These are phyloP conservation scores for Phialemonium atrogriseum DNA, from an alignment of 2,329 filamentous ascomycete species.

Conservation along the genomic window DNA sequence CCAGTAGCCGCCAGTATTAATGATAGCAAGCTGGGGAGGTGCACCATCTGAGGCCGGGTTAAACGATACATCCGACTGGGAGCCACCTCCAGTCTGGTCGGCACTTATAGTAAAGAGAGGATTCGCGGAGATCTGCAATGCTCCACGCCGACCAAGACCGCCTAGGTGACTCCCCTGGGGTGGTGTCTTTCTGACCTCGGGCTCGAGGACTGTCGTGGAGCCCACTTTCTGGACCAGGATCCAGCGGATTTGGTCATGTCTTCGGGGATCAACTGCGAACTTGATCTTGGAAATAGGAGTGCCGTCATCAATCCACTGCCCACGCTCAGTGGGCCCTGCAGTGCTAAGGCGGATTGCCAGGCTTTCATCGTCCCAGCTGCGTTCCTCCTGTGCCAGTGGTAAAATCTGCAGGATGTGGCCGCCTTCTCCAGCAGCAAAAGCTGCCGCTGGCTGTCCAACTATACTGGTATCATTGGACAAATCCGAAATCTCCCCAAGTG, in stretches of 20 bases:
- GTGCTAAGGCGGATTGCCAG: constrained; percentile 38
- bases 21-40: constrained; percentile 52
- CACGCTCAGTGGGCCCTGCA: constrained; percentile 31
- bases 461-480: constrained; percentile 15
- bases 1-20: constrained; percentile 61
- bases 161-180: constrained; percentile 5
- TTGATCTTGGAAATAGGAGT: constrained; percentile 43
- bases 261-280: constrained; percentile 31
- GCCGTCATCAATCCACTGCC: constrained; percentile 46
- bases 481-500: constrained; percentile 46
- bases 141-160: constrained; percentile 14
- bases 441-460: constrained; percentile 28
- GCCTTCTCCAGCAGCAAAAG: constrained; percentile 44
- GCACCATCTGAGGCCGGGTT: constrained; percentile 44
- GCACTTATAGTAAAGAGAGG: constrained; percentile 44
- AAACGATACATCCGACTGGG: constrained; percentile 57
- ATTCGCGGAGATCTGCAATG: constrained; percentile 48
- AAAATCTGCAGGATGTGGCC: constrained; percentile 51
- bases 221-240: constrained; percentile 44
- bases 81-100: constrained; percentile 41
- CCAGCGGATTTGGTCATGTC: constrained; percentile 35
- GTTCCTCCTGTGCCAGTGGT: constrained; percentile 38
- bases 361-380: constrained; percentile 44
- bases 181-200: constrained; percentile 35
- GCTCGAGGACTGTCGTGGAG: constrained; percentile 43